Evolutionary conservation across 1,284 basidiomycete genomes (phyloP), one percentile per base, ranked within the genome.

Genomic region (Testicularia cyperi): DNA sequence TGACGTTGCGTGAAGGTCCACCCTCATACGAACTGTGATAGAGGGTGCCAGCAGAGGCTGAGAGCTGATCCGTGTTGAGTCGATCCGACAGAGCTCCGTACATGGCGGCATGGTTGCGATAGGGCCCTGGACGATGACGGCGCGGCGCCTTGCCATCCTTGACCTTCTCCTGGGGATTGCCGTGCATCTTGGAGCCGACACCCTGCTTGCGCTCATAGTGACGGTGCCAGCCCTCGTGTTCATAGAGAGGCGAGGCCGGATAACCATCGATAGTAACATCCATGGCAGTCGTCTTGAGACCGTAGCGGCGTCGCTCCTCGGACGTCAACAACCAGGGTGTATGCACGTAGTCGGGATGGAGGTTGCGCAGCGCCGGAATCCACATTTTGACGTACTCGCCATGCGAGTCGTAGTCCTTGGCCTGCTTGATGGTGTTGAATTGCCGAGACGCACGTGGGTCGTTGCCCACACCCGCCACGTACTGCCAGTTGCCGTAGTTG

Each of bases 401-500:
- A n/a, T 79, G 46, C 3, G 78, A 70, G 55, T 82, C 81, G 72
- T 82, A 82, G 51, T 82, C 81, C 42, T 78, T 78, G 6, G 79
- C 80, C 65, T 83, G 82, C 70, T 83, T 83, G 74, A 83, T 79
- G 12, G 79, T 81, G 67, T 83, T 83, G 77, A 82, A 83, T 57
- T 82, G 80, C 21, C 82, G 68, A 6, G 77, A 79, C 3, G 80
- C 80, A 1, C 82, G 75, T 5, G 82, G 80, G 58, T 83, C 82
- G 68, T 82, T 83, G 6, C 82, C 82, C 18, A 82, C 81, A 15
- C 82, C 82, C n/a, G 80, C 80, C 20, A 79, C 77, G 22, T 71
- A 73, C 44, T 65, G 61, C 70, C 70, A 72, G 25, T 72, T 72
- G 34, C 70, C 70, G 33, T 70, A 70, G 41, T 72, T 72, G 35